Evolutionary conservation across 176 grass and related monocot genomes (phyloP), one percentile per base, ranked within the genome.

Genomic region (Phoenix dactylifera): DNA sequence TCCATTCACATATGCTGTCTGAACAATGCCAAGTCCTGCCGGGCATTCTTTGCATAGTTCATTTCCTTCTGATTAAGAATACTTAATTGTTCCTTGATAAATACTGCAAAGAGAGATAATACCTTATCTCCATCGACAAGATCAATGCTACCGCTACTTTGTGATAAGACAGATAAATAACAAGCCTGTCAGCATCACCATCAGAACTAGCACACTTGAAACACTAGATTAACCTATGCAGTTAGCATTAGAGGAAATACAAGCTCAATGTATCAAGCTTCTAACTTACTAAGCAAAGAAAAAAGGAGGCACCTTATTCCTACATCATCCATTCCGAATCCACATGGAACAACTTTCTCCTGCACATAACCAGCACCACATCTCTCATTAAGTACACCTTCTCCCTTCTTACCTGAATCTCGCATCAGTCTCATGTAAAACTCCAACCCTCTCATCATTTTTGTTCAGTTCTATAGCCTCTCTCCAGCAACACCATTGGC

Each of bases 1-100:
- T 14, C 92, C 92, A 80, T 96, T 96, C 23, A 83, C 92, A 82
- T 96, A 96, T 26, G 92, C 92, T 70, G 92, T 96, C 66, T 96
- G 92, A 65, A 90, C 59, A 44, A 90, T 70, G 10, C 86, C 92
- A 72, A 90, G 73, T 61, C 72, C 79, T 59, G 77, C 73, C 53
- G 80, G 62, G 17, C 82, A 63, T 74, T 62, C 67, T 55, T 75
- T 66, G 49, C 59, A 62, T 32, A 22, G 18, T 67, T 70, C 32
- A 66, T 28, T 48, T 64, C 59, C 50, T 66, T 62, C 5, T 62
- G 35, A 65, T 87, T 73, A 22, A 96, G 53, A 61, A 90, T 52
- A 52, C 78, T 79, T 55, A 90, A 39, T 55, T 96, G 86, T 59
- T 96, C 80, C 76, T 85, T 78, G 16, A 96, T 87, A 76, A 90